Evolutionary conservation across 1,284 basidiomycete genomes (phyloP).

Genomic region (Cutaneotrichosporon dermatis): DNA sequence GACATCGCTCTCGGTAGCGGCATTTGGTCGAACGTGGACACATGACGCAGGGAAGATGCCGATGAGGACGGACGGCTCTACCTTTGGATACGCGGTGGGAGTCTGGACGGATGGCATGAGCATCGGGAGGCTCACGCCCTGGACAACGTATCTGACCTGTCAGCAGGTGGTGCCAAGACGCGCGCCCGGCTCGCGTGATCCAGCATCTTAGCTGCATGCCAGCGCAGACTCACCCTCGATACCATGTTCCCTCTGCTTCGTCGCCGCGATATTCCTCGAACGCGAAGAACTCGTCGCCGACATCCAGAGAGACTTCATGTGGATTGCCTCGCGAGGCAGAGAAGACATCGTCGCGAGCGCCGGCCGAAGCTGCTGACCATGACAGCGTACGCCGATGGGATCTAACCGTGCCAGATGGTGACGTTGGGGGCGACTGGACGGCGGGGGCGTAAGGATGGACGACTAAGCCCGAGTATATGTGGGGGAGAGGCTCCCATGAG

Average conservation of each 20-base stretch:
- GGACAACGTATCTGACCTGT: conserved; percentile 73
- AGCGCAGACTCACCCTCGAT: conserved; percentile 3
- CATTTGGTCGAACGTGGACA: conserved; percentile 80
- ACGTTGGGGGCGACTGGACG: conserved; percentile 22
- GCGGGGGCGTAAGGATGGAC: conserved; percentile 40
- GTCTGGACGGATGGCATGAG: conserved; percentile 30
- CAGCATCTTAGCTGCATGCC: background rate
- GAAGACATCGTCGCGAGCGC: conserved; percentile 11
- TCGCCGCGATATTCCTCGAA: conserved; percentile 71
- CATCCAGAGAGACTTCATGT: conserved; percentile 50
- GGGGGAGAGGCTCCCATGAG: conserved; percentile 43
- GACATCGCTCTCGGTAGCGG: conserved; percentile 81
- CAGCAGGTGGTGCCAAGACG: background rate
- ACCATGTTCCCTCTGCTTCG: conserved; percentile 66
- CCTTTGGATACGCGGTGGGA: conserved; percentile 25
- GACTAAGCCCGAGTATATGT: conserved; percentile 42
- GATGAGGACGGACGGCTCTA: conserved; percentile 75
- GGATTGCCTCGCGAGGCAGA: conserved; percentile 27
- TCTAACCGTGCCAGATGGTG: conserved; percentile 14
- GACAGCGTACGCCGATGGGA: conserved; percentile 25
- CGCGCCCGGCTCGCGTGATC: background rate
- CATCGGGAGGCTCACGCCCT: conserved; percentile 66
- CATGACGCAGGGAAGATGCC: conserved; percentile 93
- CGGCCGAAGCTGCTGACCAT: conserved; percentile 24
- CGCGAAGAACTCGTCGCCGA: conserved; percentile 94